Evolutionary conservation across 2,329 filamentous ascomycete genomes (phyloP).

Genomic region (Colletotrichum neosansevieriae): DNA sequence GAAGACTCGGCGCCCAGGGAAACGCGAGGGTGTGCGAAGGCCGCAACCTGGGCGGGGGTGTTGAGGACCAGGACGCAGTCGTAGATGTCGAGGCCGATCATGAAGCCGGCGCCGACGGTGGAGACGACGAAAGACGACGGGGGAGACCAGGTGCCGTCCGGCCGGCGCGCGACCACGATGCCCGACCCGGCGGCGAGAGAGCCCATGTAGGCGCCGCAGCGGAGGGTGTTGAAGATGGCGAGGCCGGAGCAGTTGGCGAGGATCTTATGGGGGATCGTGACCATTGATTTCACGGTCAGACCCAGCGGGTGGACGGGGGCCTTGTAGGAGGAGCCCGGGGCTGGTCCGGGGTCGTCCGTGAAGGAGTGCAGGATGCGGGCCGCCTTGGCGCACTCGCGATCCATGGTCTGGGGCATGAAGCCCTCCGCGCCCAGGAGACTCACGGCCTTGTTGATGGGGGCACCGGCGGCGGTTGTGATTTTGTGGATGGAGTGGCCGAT

Average conservation of each 20-base stretch:
- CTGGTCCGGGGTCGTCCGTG: conserved; percentile 60
- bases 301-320: conserved; percentile 49
- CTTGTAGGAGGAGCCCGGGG: conserved; percentile 39
- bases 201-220: conserved; percentile 66
- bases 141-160: conserved; percentile 75
- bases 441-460: conserved; percentile 75
- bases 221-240: conserved; percentile 73
- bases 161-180: conserved; percentile 67
- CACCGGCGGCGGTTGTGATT: conserved; percentile 73
- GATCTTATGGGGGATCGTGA: conserved; percentile 57
- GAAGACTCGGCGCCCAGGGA: conserved; percentile 79
- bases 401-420: conserved; percentile 80
- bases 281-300: conserved; percentile 49
- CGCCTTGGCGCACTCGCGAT: conserved; percentile 81
- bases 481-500: conserved; percentile 73
- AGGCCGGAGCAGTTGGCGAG: conserved; percentile 69
- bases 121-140: conserved; percentile 79
- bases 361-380: conserved; percentile 80
- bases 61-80: conserved; percentile 84
- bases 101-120: conserved; percentile 76
- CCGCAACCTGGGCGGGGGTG: conserved; percentile 73
- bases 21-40: conserved; percentile 74
- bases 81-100: conserved; percentile 80
- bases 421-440: conserved; percentile 79
- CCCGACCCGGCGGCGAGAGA: conserved; percentile 72